These are phyloP conservation scores for Parasitella parasitica DNA, from an alignment of 371 early-diverging fungal genomes.

Conservation along the genomic window DNA sequence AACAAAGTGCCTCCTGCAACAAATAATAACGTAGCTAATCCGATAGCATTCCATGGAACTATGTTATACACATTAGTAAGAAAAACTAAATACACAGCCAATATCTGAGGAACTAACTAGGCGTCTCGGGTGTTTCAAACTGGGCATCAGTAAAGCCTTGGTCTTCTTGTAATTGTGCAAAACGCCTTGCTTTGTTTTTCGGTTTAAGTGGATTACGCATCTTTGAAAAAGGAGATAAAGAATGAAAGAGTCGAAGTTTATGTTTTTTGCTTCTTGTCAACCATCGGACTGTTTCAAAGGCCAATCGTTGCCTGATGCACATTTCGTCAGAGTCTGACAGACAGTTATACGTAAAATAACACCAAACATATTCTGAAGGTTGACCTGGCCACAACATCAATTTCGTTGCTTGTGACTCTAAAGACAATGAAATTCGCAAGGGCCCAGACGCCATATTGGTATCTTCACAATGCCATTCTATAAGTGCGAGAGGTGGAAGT, in stretches of 20 bases:
- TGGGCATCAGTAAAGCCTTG: conserved; percentile 54
- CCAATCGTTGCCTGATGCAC: neutral
- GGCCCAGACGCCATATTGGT: too few relatives aligned
- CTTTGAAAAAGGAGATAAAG: conserved; percentile 5
- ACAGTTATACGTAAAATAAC: too few relatives aligned
- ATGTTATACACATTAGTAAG: neutral
- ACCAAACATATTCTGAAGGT: too few relatives aligned
- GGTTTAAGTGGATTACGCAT: conserved; percentile 48
- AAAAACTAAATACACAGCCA: too few relatives aligned
- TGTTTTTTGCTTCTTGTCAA: neutral
- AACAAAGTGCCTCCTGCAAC: conserved; percentile 51
- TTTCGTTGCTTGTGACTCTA: too few relatives aligned
- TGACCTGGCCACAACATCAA: too few relatives aligned
- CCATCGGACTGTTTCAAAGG: neutral
- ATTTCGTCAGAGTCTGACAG: too few relatives aligned
- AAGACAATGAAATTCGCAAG: too few relatives aligned
- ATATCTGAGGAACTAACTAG: conserved; percentile 37
- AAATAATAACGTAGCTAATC: conserved; percentile 53
- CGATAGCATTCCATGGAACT: conserved; percentile 71
- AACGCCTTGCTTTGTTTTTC: conserved; percentile 30
- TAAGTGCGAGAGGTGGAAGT: too few relatives aligned
- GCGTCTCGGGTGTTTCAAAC: conserved; percentile 44
- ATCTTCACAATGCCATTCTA: too few relatives aligned
- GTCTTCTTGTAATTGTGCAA: conserved; percentile 48
- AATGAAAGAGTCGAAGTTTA: neutral